These are phyloP conservation scores for Eucalyptus coolabah DNA, from an alignment of 345 rosid species.

Conservation along the genomic window DNA sequence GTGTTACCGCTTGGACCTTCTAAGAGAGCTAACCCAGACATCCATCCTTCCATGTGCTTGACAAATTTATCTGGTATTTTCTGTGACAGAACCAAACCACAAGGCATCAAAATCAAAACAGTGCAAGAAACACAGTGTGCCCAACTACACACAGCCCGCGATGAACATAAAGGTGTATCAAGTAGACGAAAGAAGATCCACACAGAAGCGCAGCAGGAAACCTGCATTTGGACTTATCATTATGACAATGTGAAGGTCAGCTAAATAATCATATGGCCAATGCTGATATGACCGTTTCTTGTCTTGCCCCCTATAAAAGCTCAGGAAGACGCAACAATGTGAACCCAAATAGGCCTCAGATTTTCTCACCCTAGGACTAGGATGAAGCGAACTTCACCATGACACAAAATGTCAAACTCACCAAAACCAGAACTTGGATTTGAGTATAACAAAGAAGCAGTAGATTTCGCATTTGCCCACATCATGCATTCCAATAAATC, in stretches of 20 bases:
- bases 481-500: neutral
- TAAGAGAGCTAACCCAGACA: conserved; percentile 23
- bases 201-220: neutral
- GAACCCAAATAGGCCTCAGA: neutral
- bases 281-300: neutral
- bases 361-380: neutral
- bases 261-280: neutral
- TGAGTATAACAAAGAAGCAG: neutral
- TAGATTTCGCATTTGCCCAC: neutral
- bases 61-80: conserved; percentile 27
- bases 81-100: conserved; percentile 9
- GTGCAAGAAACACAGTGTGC: neutral
- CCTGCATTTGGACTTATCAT: neutral
- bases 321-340: neutral
- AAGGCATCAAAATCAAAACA: neutral
- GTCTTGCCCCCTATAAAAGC: neutral
- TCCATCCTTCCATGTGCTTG: conserved; percentile 23
- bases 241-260: neutral
- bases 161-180: neutral
- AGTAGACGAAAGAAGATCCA: neutral
- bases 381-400: neutral
- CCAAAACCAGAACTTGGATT: neutral
- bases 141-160: neutral
- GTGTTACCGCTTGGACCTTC: conserved; percentile 42
- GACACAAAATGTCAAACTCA: neutral